Conservation (phyloP, 1,139 yeast species). For the Candida mesenterica region DNA sequence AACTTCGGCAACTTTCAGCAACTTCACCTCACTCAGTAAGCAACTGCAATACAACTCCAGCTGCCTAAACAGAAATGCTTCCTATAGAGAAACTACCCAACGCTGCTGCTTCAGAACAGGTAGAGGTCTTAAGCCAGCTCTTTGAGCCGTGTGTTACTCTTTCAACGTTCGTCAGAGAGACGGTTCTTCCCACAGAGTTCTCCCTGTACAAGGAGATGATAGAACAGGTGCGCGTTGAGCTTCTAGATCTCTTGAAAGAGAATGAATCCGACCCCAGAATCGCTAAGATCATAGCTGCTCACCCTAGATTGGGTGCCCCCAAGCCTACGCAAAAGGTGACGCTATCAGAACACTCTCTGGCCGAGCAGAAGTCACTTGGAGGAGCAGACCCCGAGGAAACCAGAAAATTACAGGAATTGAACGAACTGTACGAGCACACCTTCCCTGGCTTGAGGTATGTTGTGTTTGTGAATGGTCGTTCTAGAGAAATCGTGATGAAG, state of each 20-base stretch:
- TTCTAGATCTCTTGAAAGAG: conserved; percentile 32
- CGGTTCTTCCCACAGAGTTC: conserved; percentile 21
- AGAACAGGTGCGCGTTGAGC: conserved; percentile 41
- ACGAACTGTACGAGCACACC: conserved; percentile 58
- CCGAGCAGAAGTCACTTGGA: conserved; percentile 68
- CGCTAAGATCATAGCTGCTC: conserved; percentile 69
- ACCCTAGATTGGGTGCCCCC: conserved; percentile 72
- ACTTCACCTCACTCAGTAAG: no score
- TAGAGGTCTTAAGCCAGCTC: conserved; percentile 48
- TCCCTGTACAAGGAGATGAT: conserved; percentile 49
- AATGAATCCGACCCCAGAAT: conserved; percentile 32
- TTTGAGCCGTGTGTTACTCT: conserved; percentile 69
- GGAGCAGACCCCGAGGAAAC: conserved; percentile 45
- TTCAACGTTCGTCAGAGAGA: conserved; percentile 38
- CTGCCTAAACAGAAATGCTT: conserved; percentile 19
- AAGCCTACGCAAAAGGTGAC: conserved; percentile 27
- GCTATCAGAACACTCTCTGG: conserved; percentile 62
- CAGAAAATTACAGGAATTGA: conserved; percentile 47
- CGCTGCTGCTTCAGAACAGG: conserved; percentile 20
- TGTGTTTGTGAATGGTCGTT: conserved; percentile 86
- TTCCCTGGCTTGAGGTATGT: conserved; percentile 88
- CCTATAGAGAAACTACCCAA: conserved; percentile 18
- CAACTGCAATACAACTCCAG: neutral
- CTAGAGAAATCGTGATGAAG: conserved; percentile 61
- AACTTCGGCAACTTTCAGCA: no score